Evolutionary conservation across 805 yeast species (phyloP), one percentile per base, ranked within the genome.

Genomic region (Candida krabiensis): DNA sequence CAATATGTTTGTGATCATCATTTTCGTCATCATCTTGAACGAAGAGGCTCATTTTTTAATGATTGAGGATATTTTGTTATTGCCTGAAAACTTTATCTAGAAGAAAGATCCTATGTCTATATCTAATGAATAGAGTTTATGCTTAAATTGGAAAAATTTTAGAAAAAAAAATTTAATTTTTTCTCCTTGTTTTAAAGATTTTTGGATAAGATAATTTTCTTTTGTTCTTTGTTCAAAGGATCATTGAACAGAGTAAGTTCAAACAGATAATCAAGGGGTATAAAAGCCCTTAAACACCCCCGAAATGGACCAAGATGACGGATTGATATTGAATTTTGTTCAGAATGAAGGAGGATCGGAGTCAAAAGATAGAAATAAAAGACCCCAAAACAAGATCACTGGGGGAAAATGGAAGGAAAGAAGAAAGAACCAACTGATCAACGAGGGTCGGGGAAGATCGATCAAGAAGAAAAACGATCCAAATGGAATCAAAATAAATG

Each of bases 371-470:
- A 29, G 9, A 5, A 45, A 47, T 40, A 52, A 40, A 21, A 47
- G 32, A 25, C n/a, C n/a, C n/a, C 45, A 16, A 38, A 46, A 47
- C 27, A 79, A 73, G 53, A 73, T 79, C 2, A 67, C 75, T 2
- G 91, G 91, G 25, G 96, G 95, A 12, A 74, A 73, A 47, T 87
- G 96, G 96, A 82, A 76, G 51, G 95, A 87, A 40, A 73, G 95
- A 46, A 68, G 93, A 50, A 78, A 76, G 55, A 64, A 77, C 41
- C 80, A 77, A 52, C 67, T 74, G 52, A 60, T 71, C 38, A 55
- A 69, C 26, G 67, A 67, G 47, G 83, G 80, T 19, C 67, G 75
- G 46, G 56, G 59, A 5, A 44, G 64, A 32, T 49, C 44, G 8
- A 40, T 34, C 35, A 37, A 36, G 29, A 48, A 38, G 29, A 42